Base-by-base conservation (phyloP, 768 basidiomycete species). In the Lactarius deliciosus region DNA sequence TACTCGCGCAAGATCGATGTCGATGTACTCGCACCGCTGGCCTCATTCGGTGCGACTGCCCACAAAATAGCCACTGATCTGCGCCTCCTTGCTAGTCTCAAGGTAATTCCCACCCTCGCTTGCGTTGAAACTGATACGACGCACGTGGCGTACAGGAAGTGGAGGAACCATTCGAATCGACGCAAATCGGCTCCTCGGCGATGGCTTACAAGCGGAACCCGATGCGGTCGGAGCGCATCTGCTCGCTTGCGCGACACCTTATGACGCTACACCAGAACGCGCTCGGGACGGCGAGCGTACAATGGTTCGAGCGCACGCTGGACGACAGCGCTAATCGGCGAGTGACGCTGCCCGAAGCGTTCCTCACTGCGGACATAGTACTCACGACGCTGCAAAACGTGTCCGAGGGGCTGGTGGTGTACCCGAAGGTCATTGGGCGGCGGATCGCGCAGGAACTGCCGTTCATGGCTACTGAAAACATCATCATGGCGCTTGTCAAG, bases 161-260 rank as follows among this genome's bases (percentile, higher is more conserved):
- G 55, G 97, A 99, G 78, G 97, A 99, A 75, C 97, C 97, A 0
- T 98, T 98, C 77, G 96, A 99, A 77, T 92, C 94, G 61, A 96
- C 96, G 22, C 97, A 99, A 79, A 99, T 98, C 71, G 97, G 97
- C 8, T 92, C 91, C 11, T 94, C 91, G 0, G 95, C 95, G 1
- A 98, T 98, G 96, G 96, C 96, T 10, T 98, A 98, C 86, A 98
- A 98, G 80, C 86, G 96, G 63, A 98, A 99, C 78, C 97, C 97
- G 8, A 99, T 99, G 97, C 92, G 97, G 64, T 96, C 88, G 64
- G 97, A 99, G 78, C 90, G 97, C 47, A 91, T 97, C 55, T 99
- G 97, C 83, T 94, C 92, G 73, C 86, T 99, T 61, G 83, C 96
- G n/a, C 83, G 97, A 63, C 97, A 98, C 78, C 80, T 99, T 59